phyloP scores from a whole-genome alignment of 768 basidiomycete species.

The Phaeotremella skinneri region DNA sequence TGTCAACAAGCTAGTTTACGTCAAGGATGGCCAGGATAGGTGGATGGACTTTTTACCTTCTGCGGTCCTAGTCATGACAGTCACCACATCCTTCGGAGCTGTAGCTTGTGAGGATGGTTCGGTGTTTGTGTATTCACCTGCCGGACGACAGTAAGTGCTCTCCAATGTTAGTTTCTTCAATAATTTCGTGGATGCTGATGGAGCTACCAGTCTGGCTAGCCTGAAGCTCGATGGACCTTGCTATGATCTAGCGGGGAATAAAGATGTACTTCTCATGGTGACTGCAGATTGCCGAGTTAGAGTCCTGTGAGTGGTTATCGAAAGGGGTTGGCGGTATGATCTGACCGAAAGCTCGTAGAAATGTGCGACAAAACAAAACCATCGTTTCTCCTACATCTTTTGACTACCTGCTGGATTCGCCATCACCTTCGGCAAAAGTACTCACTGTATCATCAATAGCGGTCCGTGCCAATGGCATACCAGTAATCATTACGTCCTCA shows the following conservation, averaged over 20 bases:
- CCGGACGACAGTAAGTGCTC: slow-evolving; percentile 69
- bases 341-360: slow-evolving; percentile 57
- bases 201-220: slow-evolving; percentile 65
- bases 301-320: slow-evolving; percentile 7
- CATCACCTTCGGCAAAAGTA: slow-evolving; percentile 8
- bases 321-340: not conserved
- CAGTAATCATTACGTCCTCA: slow-evolving; percentile 71
- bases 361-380: slow-evolving; percentile 66
- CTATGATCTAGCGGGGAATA: slow-evolving; percentile 66
- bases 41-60: slow-evolving; percentile 88
- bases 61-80: slow-evolving; percentile 66
- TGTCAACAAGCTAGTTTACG: slow-evolving; percentile 64
- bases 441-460: slow-evolving; percentile 58
- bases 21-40: slow-evolving; percentile 63
- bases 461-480: slow-evolving; percentile 75
- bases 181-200: not conserved
- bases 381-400: slow-evolving; percentile 68
- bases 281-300: slow-evolving; percentile 70
- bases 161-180: not conserved
- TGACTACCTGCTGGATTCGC: slow-evolving; percentile 58
- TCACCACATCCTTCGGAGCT: slow-evolving; percentile 68
- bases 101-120: slow-evolving; percentile 74
- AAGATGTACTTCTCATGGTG: slow-evolving; percentile 66
- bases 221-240: slow-evolving; percentile 70
- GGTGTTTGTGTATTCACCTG: slow-evolving; percentile 77